phyloP scores from a whole-genome alignment of 2,329 filamentous ascomycete species.

The Didymella exigua region DNA sequence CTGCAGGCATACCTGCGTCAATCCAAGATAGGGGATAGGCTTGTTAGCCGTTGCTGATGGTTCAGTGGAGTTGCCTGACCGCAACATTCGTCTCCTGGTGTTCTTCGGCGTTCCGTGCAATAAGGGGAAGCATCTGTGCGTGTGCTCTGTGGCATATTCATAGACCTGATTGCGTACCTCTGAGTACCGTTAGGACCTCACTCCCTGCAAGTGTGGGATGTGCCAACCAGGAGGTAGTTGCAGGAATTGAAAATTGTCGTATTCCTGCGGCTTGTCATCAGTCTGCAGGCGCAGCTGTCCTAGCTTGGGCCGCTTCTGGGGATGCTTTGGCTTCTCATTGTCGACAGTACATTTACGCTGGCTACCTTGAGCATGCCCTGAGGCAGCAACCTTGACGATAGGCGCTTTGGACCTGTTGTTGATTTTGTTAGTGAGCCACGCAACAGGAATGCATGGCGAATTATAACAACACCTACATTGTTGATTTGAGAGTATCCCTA shows the following conservation, averaged over 20 bases:
- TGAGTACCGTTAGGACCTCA: conserved; percentile 13
- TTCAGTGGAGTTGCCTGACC: neutral
- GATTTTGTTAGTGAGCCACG: neutral
- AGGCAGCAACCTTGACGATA: neutral
- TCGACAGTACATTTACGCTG: conserved; percentile 3
- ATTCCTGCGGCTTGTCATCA: neutral
- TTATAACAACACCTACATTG: conserved; percentile 7
- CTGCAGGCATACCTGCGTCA: conserved; percentile 28
- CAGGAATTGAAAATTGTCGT: conserved; percentile 18
- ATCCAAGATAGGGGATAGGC: conserved; percentile 25
- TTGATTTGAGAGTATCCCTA: neutral
- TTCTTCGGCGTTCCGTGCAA: conserved; percentile 5
- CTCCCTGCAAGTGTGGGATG: neutral
- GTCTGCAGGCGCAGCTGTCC: neutral
- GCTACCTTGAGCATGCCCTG: neutral
- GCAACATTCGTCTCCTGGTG: neutral
- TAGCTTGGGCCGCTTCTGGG: conserved; percentile 16
- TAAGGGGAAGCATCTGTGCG: conserved; percentile 22
- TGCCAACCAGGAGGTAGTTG: conserved; percentile 31
- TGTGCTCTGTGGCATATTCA: conserved; percentile 18
- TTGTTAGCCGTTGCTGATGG: neutral
- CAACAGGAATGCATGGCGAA: neutral
- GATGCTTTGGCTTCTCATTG: neutral
- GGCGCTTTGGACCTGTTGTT: conserved; percentile 9
- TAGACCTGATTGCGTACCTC: conserved; percentile 38